Base-by-base conservation (phyloP, 176 grass and related monocot species). In the Eremochloa ophiuroides region DNA sequence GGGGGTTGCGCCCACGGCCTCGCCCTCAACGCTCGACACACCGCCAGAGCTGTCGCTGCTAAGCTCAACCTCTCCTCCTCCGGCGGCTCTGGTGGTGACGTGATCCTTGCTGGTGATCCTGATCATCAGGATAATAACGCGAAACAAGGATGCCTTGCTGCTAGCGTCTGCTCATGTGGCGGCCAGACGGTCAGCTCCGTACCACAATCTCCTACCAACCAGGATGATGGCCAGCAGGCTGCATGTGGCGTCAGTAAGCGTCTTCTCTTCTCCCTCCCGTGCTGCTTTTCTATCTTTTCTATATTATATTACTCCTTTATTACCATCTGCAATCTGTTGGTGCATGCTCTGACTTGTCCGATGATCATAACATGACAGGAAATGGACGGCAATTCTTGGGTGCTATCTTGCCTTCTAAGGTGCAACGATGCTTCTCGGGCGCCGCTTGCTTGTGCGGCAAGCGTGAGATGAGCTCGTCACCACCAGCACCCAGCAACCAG, bases 21-120 rank as follows among this genome's bases (percentile, higher is more conserved):
- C 20, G 3, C 6, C 51, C 50, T 68, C 26, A 15, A 84, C 4
- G 46, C 46, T 2, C 7, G 26, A 0, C 34, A 68, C 27, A 55
- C 47, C 0, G 18, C 8, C 0, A 68, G 8, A 8, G 8, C 12
- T 4, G 18, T 39, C 0, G 23, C 8, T 1, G 22, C 0, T 3
- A 74, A 50, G 4, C 23, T 83, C 1, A 62, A 64, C 13, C 0
- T 58, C 40, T n/a, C n/a, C n/a, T n/a, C n/a, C n/a, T n/a, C n/a
- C n/a, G n/a, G 6, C 5, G 9, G 26, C 61, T 50, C 41, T n/a
- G n/a, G n/a, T n/a, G n/a, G n/a, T n/a, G n/a, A 0, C 18, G 15
- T 30, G 33, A 34, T 34, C 1, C 10, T 38, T 26, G n/a, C n/a
- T n/a, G n/a, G n/a, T n/a, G n/a, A n/a, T n/a, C n/a, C 18, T 53